Base-by-base conservation (phyloP, 2,329 filamentous ascomycete genomes). In the Iodosphaeria phyllophila region DNA sequence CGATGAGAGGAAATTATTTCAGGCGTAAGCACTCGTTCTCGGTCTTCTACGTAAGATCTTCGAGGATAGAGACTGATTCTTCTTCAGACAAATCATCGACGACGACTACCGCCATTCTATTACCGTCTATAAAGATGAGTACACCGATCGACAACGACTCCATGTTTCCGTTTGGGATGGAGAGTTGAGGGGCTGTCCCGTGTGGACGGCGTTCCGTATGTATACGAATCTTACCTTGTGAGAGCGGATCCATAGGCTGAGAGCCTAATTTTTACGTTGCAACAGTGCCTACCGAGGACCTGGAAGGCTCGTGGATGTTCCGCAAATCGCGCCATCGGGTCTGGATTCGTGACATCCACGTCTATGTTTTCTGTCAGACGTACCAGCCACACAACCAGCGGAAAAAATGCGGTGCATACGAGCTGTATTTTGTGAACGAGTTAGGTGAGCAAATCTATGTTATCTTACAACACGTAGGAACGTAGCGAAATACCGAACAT, bases 201-300 rank as follows among this genome's bases (percentile, higher is more conserved):
- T 74, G 6, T 74, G 68, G 68, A 73, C 67, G 3, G 66, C 67
- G 3, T 74, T 74, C 35, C 47, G 66, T 70, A 47, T 14, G 57
- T 36, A 23, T 14, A 6, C 8, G 13, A 4, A 21, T 24, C n/a
- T 8, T 22, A 13, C 8, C 9, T 7, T 19, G 17, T 26, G 3
- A 16, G 13, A 8, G 8, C 12, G 4, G 7, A 4, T 15, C 19
- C 7, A 13, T 16, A n/a, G 3, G 10, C 19, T 24, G 15, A 3
- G n/a, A n/a, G n/a, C n/a, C n/a, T n/a, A n/a, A n/a, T n/a, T n/a
- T n/a, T n/a, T n/a, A n/a, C n/a, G n/a, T n/a, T n/a, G n/a, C n/a
- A n/a, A n/a, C n/a, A n/a, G n/a, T n/a, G n/a, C n/a, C n/a, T n/a
- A n/a, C n/a, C n/a, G n/a, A n/a, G n/a, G n/a, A n/a, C n/a, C 10